Base-by-base conservation (phyloP, 306 rosid species). In the Citrullus amarus region DNA sequence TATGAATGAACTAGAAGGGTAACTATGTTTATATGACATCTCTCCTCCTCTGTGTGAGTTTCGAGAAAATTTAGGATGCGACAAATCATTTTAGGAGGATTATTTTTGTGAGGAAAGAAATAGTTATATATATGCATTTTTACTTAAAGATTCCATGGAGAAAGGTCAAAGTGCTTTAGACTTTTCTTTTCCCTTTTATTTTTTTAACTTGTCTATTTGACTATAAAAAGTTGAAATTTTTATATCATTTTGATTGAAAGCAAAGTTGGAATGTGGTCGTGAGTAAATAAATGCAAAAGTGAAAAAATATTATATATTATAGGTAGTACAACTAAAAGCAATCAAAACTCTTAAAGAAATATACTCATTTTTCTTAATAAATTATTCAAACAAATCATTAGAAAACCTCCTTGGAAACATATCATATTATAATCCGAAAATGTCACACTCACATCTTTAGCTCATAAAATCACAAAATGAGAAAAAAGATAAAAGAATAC, bases 161-260 rank as follows among this genome's bases (percentile, higher is more conserved):
- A 72, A 72, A 72, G 56, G 77, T 72, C 77, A 72, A 72, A 72
- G 56, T 50, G 50, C 77, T 72, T 46, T 70, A 22, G 20, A 22
- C 39, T 70, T 68, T 65, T 17, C 20, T 32, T 62, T 62, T 61
- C n/a, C 11, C 36, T 59, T 22, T 25, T 28, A 9, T 18, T 38
- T 39, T 68, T 11, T 25, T 10, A 10, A 68, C 54, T n/a, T 41
- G 75, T 68, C 75, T 68, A 72, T 50, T 72, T 48, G 77, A 72
- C 77, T 28, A 72, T 28, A 50, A 6, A 68, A 72, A 50, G 77
- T 44, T 50, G 0, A 25, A 50, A 28, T 50, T 48, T 72, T 72
- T 72, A 44, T 70, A 20, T n/a, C 32, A 68, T 41, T 41, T 68
- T 68, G 51, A 68, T 68, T 41, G 32, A 68, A 68, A 68, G 18